Base-by-base conservation (phyloP, 2,329 filamentous ascomycete species). In the Clarireedia sp. region DNA sequence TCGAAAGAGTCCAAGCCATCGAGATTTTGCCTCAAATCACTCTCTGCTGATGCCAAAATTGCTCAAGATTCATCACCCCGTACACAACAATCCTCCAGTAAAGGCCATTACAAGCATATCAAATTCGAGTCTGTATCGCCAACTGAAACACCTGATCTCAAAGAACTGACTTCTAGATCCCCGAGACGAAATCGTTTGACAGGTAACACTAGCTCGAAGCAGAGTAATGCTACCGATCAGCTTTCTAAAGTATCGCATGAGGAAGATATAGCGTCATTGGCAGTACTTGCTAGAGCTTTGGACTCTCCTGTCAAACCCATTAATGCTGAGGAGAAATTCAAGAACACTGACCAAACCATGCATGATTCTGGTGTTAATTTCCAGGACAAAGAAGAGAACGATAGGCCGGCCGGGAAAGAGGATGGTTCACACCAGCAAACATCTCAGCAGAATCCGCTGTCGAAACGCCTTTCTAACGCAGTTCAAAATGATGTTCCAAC, bases 241-340 rank as follows among this genome's bases (percentile, higher is more conserved):
- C 44, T 56, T 17, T 51, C 51, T 37, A 19, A 46, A 21, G 17
- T 65, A 23, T 65, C 62, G 14, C 54, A 62, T 26, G 60, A 63
- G 33, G 56, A 63, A 26, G 62, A 65, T 37, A 43, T 57, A 33
- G 54, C 57, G 21, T 65, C 61, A 37, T 48, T 63, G 29, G 57
- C 56, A 36, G 48, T 57, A 14, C 56, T 63, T 14, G 56, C 57
- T 7, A 19, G 54, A 21, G 59, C 52, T 50, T 50, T 65, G n/a
- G 50, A 53, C 16, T 51, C 50, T 16, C 48, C 49, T 38, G 36
- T 2, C 7, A 21, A 24, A n/a, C 24, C 49, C 9, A 40, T 40
- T 24, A n/a, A 21, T n/a, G 23, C 26, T 9, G 36, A 36, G 29
- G 37, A 50, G 3, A 41, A 46, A 26, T 12, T 23, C 2, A n/a